phyloP scores from a whole-genome alignment of 2,329 filamentous ascomycete genomes.

The Boeremia exigua region DNA sequence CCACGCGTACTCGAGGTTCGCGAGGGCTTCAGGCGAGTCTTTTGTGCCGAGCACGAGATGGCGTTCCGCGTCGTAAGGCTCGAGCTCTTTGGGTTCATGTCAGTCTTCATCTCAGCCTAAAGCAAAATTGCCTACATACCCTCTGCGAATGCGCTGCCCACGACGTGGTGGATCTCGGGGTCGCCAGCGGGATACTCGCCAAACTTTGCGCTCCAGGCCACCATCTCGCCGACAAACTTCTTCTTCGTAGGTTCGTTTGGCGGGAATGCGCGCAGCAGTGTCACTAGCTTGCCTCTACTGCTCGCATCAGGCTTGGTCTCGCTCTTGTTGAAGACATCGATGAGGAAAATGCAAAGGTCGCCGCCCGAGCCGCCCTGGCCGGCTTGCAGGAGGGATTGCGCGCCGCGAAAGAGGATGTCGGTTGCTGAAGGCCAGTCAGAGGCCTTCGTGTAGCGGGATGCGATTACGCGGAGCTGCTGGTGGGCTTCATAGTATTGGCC shows the following conservation, averaged over 20 bases:
- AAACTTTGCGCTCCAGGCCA: conserved; percentile 86
- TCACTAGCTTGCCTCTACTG: conserved; percentile 75
- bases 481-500: conserved; percentile 98
- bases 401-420: conserved; percentile 84
- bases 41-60: conserved; percentile 89
- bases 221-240: conserved; percentile 86
- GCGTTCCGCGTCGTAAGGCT: conserved; percentile 89
- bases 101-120: not conserved
- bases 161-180: conserved; percentile 91
- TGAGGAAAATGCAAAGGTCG: conserved; percentile 83
- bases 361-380: conserved; percentile 94
- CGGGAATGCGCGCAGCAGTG: conserved; percentile 80
- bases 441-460: conserved; percentile 89
- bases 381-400: conserved; percentile 83
- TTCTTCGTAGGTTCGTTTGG: conserved; percentile 87
- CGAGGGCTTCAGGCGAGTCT: conserved; percentile 81
- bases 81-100: conserved; percentile 66
- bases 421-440: conserved; percentile 84
- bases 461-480: conserved; percentile 95
- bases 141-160: conserved; percentile 86
- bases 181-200: conserved; percentile 91
- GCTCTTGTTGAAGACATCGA: conserved; percentile 90
- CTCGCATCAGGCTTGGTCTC: conserved; percentile 77
- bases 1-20: conserved; percentile 89
- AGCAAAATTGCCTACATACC: conserved; percentile 48